phyloP scores from a whole-genome alignment of 1,284 basidiomycete species.

The Uromyces viciae-fabae region DNA sequence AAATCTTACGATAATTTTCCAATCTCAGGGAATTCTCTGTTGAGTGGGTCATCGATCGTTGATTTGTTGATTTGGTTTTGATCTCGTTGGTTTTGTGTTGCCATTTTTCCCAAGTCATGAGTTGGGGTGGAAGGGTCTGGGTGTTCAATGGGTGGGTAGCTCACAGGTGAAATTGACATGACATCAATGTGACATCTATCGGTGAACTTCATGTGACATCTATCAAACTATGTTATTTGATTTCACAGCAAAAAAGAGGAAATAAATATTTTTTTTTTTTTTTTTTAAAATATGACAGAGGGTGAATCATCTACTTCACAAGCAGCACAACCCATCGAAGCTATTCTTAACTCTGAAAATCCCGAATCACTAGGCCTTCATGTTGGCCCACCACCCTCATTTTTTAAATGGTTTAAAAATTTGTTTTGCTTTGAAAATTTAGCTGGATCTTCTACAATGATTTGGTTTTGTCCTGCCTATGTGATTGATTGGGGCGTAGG shows the following conservation, averaged over 20 bases:
- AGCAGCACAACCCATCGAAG: background rate
- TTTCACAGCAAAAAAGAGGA: too few species aligned
- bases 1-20: conserved; percentile 24
- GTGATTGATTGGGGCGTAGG: conserved; percentile 43
- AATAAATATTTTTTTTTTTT: too few species aligned
- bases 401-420: conserved; percentile 2
- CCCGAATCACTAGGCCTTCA: conserved; percentile 31
- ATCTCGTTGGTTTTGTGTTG: background rate
- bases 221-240: too few species aligned
- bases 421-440: conserved; percentile 8
- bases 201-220: too few species aligned
- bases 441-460: conserved; percentile 27
- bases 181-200: too few species aligned
- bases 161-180: background rate
- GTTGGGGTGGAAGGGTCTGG: too few species aligned
- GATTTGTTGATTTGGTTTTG: background rate
- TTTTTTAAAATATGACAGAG: too few species aligned
- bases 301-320: conserved; percentile 23
- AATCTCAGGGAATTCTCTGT: conserved; percentile 39
- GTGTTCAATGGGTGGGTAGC: background rate
- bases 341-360: background rate
- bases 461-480: conserved; percentile 45
- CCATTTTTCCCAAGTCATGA: background rate
- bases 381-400: background rate
- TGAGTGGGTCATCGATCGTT: conserved; percentile 27